Percentiles rank a stretch among this genome's conserved stretches.
Evolutionary conservation across 1,139 yeast species (phyloP).

Genomic region (Hyphopichia wangnamkhiaoensis): DNA sequence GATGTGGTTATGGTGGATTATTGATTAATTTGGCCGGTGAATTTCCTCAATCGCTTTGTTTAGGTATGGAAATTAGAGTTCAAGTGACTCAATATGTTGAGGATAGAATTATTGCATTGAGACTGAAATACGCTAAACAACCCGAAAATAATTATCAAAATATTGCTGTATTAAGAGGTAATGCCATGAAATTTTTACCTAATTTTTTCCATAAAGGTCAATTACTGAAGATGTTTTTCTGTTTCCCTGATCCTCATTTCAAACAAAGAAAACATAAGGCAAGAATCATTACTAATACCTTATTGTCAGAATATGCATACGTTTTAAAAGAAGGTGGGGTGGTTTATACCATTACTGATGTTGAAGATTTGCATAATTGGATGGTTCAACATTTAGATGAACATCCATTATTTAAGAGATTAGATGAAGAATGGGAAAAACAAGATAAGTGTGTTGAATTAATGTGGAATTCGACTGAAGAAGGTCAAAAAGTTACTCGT

Average conservation of each 20-base stretch:
- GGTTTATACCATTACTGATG: slow-evolving; percentile 94
- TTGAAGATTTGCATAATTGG: slow-evolving; percentile 91
- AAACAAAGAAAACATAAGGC: slow-evolving; percentile 97
- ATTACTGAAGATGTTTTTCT: slow-evolving; percentile 88
- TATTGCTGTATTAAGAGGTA: slow-evolving; percentile 87
- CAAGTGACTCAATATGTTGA: slow-evolving; percentile 97
- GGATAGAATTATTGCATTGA: slow-evolving; percentile 86
- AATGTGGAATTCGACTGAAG: slow-evolving; percentile 93
- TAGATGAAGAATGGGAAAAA: slow-evolving; percentile 76
- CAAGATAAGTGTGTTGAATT: slow-evolving; percentile 78
- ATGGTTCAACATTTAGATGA: slow-evolving; percentile 89
- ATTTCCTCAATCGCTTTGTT: slow-evolving; percentile 69
- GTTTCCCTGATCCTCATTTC: slow-evolving; percentile 99
- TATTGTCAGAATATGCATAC: slow-evolving; percentile 89
- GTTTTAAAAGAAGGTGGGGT: slow-evolving; percentile 86
- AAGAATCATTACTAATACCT: slow-evolving; percentile 85
- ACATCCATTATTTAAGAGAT: slow-evolving; percentile 88
- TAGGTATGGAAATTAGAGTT: slow-evolving; percentile 97
- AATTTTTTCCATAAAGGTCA: slow-evolving; percentile 84
- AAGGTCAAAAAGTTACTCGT: slow-evolving; percentile 93
- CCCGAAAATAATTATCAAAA: slow-evolving; percentile 58
- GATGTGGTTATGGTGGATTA: slow-evolving; percentile 98
- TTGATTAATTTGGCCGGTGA: slow-evolving; percentile 76
- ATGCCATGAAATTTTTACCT: slow-evolving; percentile 96
- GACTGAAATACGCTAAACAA: slow-evolving; percentile 51